A percentile compares a stretch with the other conserved stretches of the same genome.
These are phyloP conservation scores for Fusarium zealandicum DNA, from an alignment of 2,329 filamentous ascomycete genomes.

Conservation along the genomic window DNA sequence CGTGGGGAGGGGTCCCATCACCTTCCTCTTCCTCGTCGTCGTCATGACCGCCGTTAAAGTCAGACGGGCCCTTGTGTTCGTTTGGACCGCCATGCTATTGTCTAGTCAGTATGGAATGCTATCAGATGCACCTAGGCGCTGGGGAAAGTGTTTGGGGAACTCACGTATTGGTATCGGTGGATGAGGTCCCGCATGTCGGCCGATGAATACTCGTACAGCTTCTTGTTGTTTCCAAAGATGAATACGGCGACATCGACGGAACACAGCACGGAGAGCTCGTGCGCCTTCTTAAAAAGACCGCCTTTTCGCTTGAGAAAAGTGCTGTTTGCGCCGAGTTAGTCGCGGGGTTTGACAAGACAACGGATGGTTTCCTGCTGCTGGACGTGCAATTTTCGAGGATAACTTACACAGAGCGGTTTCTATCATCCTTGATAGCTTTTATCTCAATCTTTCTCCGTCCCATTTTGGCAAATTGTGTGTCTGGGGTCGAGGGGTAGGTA, in stretches of 20 bases:
- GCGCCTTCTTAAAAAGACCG: slow-evolving; percentile 98
- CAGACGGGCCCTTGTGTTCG: slow-evolving; percentile 93
- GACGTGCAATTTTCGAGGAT: not conserved
- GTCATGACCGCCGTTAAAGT: slow-evolving; percentile 88
- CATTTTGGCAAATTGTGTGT: slow-evolving; percentile 61
- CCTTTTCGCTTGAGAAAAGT: slow-evolving; percentile 99
- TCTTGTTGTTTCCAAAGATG: slow-evolving; percentile 99
- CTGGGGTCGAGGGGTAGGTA: slow-evolving; percentile 21
- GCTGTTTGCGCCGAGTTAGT: slow-evolving; percentile 55
- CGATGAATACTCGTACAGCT: slow-evolving; percentile 97
- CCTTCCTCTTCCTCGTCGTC: slow-evolving; percentile 81
- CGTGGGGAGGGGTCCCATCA: slow-evolving; percentile 73
- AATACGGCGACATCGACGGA: slow-evolving; percentile 98
- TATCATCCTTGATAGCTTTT: slow-evolving; percentile 98
- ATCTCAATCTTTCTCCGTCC: slow-evolving; percentile 99
- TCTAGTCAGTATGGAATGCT: slow-evolving; percentile 6
- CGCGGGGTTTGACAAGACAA: slow-evolving; percentile 2
- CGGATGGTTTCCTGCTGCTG: not conserved
- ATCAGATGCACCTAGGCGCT: slow-evolving; percentile 3
- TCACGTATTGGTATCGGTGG: slow-evolving; percentile 86
- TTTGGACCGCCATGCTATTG: slow-evolving; percentile 86
- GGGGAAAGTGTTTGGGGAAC: slow-evolving; percentile 48
- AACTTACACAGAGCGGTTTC: slow-evolving; percentile 94
- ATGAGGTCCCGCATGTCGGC: slow-evolving; percentile 92
- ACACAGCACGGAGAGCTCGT: slow-evolving; percentile 96